Base-by-base conservation (phyloP, 2,329 filamentous ascomycete species). In the Aspergillus arachidicola region DNA sequence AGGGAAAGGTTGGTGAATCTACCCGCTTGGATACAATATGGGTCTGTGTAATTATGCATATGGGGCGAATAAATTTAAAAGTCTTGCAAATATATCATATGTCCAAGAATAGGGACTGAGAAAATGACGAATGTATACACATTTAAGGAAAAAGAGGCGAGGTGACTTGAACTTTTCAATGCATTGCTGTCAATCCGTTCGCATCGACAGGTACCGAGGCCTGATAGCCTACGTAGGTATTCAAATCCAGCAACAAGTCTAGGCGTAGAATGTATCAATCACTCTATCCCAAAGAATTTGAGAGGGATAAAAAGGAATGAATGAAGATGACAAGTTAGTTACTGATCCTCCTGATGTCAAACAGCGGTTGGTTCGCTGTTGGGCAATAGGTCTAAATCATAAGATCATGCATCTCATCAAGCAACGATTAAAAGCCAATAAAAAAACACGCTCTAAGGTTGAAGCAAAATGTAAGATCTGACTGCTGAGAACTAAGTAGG, bases 361-460 rank as follows among this genome's bases (percentile, higher is more conserved):
- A 55, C 51, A 55, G 51, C 51, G 32, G 12, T 55, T 55, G 51
- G 21, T 14, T 28, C 21, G 51, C 51, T 38, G 51, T 55, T 38
- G 26, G 23, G 51, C 51, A 36, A 55, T 36, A 55, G 51, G 32
- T 55, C 51, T 55, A 55, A 55, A 67, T 63, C 56, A 66, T 66
- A 61, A 63, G 54, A 64, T 62, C 65, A 67, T 66, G 59, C 57
- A 69, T 59, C 59, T 68, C 64, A 65, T 65, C 46, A 65, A 61
- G 57, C 61, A 32, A 58, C 56, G 45, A 57, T 58, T 36, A 57
- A 62, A 56, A 59, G 45, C 56, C 45, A 51, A 58, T 60, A 60
- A 57, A n/a, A 59, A 58, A 64, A 56, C 21, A 58, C 36, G 46
- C 48, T 57, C 32, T 51, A 63, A 55, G 23, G 59, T 59, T 59